Evolutionary conservation across 2,329 filamentous ascomycete genomes (phyloP), one percentile per base, ranked within the genome.

Genomic region (Blastomyces emzantsi): DNA sequence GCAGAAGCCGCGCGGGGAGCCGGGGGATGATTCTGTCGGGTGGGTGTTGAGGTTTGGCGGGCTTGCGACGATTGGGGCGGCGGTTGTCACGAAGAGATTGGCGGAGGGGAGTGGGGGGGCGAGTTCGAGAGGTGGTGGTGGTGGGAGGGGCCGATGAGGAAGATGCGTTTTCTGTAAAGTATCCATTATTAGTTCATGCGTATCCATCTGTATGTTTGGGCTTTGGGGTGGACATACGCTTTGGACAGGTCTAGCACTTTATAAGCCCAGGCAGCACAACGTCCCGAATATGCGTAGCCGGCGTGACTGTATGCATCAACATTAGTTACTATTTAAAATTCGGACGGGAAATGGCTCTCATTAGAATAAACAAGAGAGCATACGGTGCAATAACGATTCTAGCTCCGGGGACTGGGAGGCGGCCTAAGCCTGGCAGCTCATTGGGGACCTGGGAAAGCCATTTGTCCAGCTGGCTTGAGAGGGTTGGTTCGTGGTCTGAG

Each of bases 251-350:
- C 92, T 60, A 96, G 86, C 7, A 85, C 84, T 76, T 90, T 94
- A 78, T 97, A 99, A 9, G 94, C 94, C 87, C 91, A 97, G 54
- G 92, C 94, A 54, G 94, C 94, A 69, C 91, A 93, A 49, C 87
- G 85, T 8, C 94, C 94, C 3, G 94, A 99, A 80, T 93, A 97
- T 1, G 85, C 80, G 78, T 96, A 99, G 66, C 94, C 94, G 65
- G 94, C 94, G 75, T 99, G 94, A 65, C 93, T 97, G 69, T 41
- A 70, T 22, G 68, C 33, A 33, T 33, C 4, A 33, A 33, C 7
- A 8, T 33, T 8, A 33, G 33, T 33, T 5, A 33, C 33, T 33
- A 33, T 33, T 5, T 33, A 33, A 8, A 33, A 33, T 33, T 33
- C 33, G 33, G 33, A 8, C 33, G 33, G 7, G 33, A 33, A 33